Evolutionary conservation across 2,329 filamentous ascomycete genomes (phyloP), one percentile per base, ranked within the genome.

Genomic region (Calonectria fujianensis): DNA sequence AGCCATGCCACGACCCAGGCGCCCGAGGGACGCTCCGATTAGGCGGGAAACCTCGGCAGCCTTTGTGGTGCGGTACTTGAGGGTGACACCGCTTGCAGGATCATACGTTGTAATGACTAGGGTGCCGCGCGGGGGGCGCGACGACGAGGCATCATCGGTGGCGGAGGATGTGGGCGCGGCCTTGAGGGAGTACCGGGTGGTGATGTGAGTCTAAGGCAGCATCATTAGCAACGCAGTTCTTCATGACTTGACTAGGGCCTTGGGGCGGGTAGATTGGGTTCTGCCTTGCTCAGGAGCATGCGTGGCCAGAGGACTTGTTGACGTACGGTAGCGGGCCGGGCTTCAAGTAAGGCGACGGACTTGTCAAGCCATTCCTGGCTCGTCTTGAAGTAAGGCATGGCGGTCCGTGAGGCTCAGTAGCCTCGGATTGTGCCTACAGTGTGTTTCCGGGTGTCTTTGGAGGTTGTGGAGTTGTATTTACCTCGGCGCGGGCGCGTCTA

Each of bases 51-150:
- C 96, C 86, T 98, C 96, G 27, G 95, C 95, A 27, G 94, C 95
- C 86, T 98, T 98, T 83, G 93, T 94, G 45, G 97, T 99, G 83
- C 92, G 91, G 89, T 98, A 98, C 87, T 98, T 98, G 76, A 99
- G 90, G 75, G 93, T 93, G 73, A 93, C 93, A 82, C 97, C 97
- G 70, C 93, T 94, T 52, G 88, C 88, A 0, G 97, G 94, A 84
- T 98, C 95, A 87, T 93, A 98, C 6, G 97, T 97, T 88, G 98
- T 98, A 75, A 99, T 87, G 5, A 93, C 93, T 67, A 99, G 93
- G 70, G 89, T 91, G 77, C 94, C 96, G 77, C 90, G 90, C 6
- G 93, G 88, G 3, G 91, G 87, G 70, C 89, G 89, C 6, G 82
- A 77, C 66, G 80, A 70, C n/a, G 79, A 75, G 80, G 79, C 77